Evolutionary conservation across 2,329 filamentous ascomycete genomes (phyloP), one percentile per base, ranked within the genome.

Genomic region (Hypomyces rosellus): DNA sequence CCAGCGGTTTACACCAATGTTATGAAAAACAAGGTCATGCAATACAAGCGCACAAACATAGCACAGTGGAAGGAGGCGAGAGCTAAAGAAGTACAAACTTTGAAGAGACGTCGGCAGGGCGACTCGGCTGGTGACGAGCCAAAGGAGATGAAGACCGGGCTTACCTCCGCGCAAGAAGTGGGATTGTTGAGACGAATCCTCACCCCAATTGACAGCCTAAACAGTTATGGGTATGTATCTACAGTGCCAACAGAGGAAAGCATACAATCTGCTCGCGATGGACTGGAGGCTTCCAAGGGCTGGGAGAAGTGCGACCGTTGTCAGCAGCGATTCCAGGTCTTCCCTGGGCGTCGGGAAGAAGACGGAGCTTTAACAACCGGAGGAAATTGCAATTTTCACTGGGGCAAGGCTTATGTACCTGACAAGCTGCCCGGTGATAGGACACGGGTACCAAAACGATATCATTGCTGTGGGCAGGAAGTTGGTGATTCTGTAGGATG

Each of bases 301-400:
- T 96, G 85, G 77, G 93, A 99, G 69, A 77, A 82, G 45, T 99
- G 93, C 61, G 91, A 96, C 61, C 85, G 93, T 16, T 99, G 93
- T 68, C 77, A 77, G 39, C 82, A 83, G 34, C 84, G 92, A 18
- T 99, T 99, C 62, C 89, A 96, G 62, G 89, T 96, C 3, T 97
- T 95, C 57, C 89, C 91, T 0, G 89, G 90, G 3, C 83, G 92
- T 39, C 81, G 90, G 48, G 80, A 84, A 52, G 78, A 84, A 58
- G 93, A 95, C 42, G 85, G 84, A 0, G 77, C 86, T 2, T 77
- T 96, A 14, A 80, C 88, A 0, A 86, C 84, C 0, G 88, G 88
- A 20, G 91, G 91, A 0, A 71, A 73, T 34, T 99, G 95, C 69
- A 83, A 73, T 1, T 85, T 92, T 66, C 93, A 99, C 64, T 89